phyloP scores from a whole-genome alignment of 805 yeast genomes.

The Clavispora fructus region DNA sequence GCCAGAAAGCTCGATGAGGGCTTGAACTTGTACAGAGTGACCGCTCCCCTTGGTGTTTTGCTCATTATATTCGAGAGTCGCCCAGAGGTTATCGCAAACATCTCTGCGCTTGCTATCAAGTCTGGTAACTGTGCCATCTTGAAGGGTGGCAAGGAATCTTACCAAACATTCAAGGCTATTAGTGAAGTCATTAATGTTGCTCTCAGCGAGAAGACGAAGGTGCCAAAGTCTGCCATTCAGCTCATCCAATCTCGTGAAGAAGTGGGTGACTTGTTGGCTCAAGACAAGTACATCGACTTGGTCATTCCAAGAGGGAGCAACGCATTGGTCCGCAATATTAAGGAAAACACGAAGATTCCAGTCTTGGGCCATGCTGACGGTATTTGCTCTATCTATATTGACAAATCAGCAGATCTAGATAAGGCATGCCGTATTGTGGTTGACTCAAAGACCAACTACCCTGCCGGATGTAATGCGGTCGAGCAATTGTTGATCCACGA shows the following conservation, averaged over 20 bases:
- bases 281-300: conserved; percentile 86
- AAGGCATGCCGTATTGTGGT: conserved; percentile 74
- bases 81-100: conserved; percentile 98
- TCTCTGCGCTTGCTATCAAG: conserved; percentile 90
- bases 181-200: conserved; percentile 63
- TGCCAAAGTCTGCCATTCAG: conserved; percentile 81
- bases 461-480: conserved; percentile 98
- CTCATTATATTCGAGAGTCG: conserved; percentile 92
- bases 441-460: conserved; percentile 92
- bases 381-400: conserved; percentile 83
- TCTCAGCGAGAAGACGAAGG: conserved; percentile 53
- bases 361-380: conserved; percentile 99
- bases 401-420: conserved; percentile 65
- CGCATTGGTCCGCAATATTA: conserved; percentile 80
- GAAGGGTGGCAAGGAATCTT: conserved; percentile 95
- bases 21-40: conserved; percentile 72
- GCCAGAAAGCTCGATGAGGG: conserved; percentile 86
- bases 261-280: conserved; percentile 75
- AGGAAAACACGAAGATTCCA: conserved; percentile 86
- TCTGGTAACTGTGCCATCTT: conserved; percentile 95
- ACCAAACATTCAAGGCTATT: conserved; percentile 78
- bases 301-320: conserved; percentile 99
- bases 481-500: conserved; percentile 75
- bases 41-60: conserved; percentile 93
- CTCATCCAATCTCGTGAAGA: conserved; percentile 85